A percentile compares a stretch with the other conserved stretches of the same genome.
phyloP scores from a whole-genome alignment of 2,329 filamentous ascomycete species.

The Cladosporium oxysporum region DNA sequence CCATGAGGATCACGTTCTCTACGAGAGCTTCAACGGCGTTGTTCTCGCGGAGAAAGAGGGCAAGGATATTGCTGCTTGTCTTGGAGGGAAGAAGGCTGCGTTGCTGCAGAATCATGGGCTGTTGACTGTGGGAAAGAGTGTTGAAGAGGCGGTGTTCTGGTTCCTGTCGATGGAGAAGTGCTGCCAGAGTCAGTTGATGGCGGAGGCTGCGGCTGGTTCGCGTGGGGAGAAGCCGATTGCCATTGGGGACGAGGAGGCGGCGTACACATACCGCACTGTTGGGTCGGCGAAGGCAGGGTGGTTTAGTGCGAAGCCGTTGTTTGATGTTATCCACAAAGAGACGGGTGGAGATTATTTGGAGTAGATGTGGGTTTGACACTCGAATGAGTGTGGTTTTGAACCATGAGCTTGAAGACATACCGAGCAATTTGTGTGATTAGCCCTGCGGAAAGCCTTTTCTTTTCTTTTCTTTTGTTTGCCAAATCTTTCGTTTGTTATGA shows the following conservation, averaged over 20 bases:
- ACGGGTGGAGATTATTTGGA: slow-evolving; percentile 57
- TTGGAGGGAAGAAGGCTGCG: slow-evolving; percentile 46
- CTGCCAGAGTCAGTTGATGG: slow-evolving; percentile 49
- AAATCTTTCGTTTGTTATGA: too few relatives aligned
- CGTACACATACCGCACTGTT: slow-evolving; percentile 66
- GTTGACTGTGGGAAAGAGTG: slow-evolving; percentile 44
- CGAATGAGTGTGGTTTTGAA: too few relatives aligned
- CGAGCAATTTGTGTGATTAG: too few relatives aligned
- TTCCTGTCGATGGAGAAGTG: slow-evolving; percentile 45
- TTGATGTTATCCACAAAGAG: slow-evolving; percentile 68
- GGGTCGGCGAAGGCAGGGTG: slow-evolving; percentile 64
- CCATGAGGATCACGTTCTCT: slow-evolving; percentile 44
- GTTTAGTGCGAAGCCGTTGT: slow-evolving; percentile 71
- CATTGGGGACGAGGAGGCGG: slow-evolving; percentile 68
- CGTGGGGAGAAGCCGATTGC: slow-evolving; percentile 65
- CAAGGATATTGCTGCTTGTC: slow-evolving; percentile 43
- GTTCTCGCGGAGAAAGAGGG: slow-evolving; percentile 50
- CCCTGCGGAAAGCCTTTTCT: too few relatives aligned
- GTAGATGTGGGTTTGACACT: not conserved
- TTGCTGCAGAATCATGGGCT: slow-evolving; percentile 49
- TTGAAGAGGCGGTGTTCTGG: slow-evolving; percentile 47
- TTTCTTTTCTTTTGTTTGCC: too few relatives aligned
- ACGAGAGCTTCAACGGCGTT: slow-evolving; percentile 50
- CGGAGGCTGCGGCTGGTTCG: slow-evolving; percentile 62
- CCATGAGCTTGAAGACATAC: too few relatives aligned